Conservation (phyloP, 2,329 filamentous ascomycete genomes). For the Fusarium chlamydosporum region DNA sequence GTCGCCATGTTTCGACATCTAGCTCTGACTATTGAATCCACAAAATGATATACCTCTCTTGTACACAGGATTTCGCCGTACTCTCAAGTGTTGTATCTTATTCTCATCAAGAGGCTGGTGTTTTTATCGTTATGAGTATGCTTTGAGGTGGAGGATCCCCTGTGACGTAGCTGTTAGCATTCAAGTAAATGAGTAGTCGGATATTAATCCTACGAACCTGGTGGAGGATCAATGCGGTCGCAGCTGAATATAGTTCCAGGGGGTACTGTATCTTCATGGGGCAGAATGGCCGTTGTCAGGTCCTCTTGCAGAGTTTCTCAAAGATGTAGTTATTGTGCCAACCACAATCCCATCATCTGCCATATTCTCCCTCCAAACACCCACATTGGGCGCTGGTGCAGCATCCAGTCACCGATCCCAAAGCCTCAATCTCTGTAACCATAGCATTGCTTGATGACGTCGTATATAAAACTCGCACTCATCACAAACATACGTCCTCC, state of each 20-base stretch:
- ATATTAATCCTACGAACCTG: not conserved
- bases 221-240: not conserved
- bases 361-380: not conserved
- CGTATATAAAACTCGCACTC: constrained; percentile 23
- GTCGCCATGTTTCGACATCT: too few relatives aligned
- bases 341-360: not conserved
- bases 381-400: not conserved
- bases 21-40: too few relatives aligned
- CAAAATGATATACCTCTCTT: too few relatives aligned
- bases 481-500: constrained; percentile 33
- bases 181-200: not conserved
- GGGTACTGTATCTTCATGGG: not conserved
- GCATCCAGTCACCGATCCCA: constrained; percentile 24
- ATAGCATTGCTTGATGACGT: constrained; percentile 26
- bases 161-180: not conserved
- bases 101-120: too few relatives aligned
- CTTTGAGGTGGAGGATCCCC: not conserved
- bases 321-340: not conserved
- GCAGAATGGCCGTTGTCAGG: not conserved
- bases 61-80: too few relatives aligned
- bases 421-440: constrained; percentile 17
- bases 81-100: too few relatives aligned
- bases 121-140: too few relatives aligned
- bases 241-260: not conserved
- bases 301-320: not conserved